A percentile compares a stretch with the other conserved stretches of the same genome.
Evolutionary conservation across 177 flowering plant genomes (phyloP).

Genomic region (Tripterygium wilfordii): DNA sequence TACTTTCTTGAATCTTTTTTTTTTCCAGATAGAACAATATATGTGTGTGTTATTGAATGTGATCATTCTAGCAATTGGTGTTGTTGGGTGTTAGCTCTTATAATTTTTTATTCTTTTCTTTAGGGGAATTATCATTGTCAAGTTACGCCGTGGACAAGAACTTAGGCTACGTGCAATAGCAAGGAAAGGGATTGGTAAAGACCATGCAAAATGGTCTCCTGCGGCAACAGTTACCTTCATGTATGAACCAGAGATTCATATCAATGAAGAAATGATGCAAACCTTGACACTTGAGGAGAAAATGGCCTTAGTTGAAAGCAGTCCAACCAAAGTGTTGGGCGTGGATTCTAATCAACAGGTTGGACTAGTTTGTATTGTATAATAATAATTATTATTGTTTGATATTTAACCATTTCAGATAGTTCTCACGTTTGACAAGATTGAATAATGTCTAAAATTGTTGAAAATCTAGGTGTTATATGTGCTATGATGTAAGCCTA

Average conservation of each 20-base stretch:
- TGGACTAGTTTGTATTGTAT: slow-evolving; percentile 2
- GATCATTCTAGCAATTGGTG: too few relatives aligned
- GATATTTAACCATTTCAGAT: too few relatives aligned
- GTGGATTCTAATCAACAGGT: slow-evolving; percentile 71
- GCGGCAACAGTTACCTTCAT: slow-evolving; percentile 95
- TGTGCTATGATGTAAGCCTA: too few relatives aligned
- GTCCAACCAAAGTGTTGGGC: slow-evolving; percentile 87
- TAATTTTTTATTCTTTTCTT: background rate
- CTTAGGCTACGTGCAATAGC: slow-evolving; percentile 90
- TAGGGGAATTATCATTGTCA: slow-evolving; percentile 93
- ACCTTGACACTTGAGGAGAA: slow-evolving; percentile 69
- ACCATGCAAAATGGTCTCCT: slow-evolving; percentile 97
- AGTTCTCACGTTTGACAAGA: too few relatives aligned
- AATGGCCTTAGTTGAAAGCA: slow-evolving; percentile 60
- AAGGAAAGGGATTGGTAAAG: slow-evolving; percentile 92
- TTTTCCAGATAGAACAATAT: too few relatives aligned
- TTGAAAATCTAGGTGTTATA: too few relatives aligned
- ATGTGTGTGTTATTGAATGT: too few relatives aligned
- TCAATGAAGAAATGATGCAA: slow-evolving; percentile 85
- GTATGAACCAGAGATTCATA: slow-evolving; percentile 83
- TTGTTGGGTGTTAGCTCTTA: background rate
- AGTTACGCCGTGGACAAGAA: slow-evolving; percentile 89
- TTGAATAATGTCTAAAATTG: too few relatives aligned
- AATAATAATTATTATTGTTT: too few relatives aligned
- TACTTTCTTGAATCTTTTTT: too few relatives aligned